These are phyloP conservation scores for Wickerhamomyces canadensis DNA, from an alignment of 805 yeast species.

Conservation along the genomic window DNA sequence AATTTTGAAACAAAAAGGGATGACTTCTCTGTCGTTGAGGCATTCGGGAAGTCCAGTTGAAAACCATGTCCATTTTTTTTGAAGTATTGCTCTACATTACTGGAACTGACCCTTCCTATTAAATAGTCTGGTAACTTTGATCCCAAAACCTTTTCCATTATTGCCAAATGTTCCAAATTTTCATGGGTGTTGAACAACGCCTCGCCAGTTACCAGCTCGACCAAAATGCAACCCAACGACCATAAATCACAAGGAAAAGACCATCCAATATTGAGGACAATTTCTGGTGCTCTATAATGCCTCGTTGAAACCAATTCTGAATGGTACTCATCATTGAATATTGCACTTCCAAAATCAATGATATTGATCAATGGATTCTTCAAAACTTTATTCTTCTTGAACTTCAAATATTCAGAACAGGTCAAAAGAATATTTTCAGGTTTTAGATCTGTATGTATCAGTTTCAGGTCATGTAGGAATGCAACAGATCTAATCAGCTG, in stretches of 20 bases:
- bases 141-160: constrained; percentile 82
- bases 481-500: constrained; percentile 84
- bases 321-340: constrained; percentile 91
- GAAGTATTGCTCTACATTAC: constrained; percentile 12
- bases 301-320: constrained; percentile 88
- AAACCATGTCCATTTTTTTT: constrained; percentile 9
- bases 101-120: constrained; percentile 22
- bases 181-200: constrained; percentile 94
- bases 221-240: constrained; percentile 92
- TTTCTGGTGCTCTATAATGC: constrained; percentile 96
- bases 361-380: constrained; percentile 78
- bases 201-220: constrained; percentile 89
- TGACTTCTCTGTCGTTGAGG: constrained; percentile 33
- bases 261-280: constrained; percentile 94
- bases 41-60: constrained; percentile 33
- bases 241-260: constrained; percentile 95
- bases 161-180: constrained; percentile 87
- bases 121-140: constrained; percentile 36
- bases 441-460: constrained; percentile 93
- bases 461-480: constrained; percentile 80
- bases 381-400: constrained; percentile 39
- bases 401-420: constrained; percentile 17
- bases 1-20: constrained; percentile 33
- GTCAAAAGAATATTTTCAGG: constrained; percentile 80
- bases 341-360: constrained; percentile 96